A percentile compares a stretch with the other conserved stretches of the same genome.
phyloP scores from a whole-genome alignment of 202 grass and related monocot species.

The Carex sylvatica region DNA sequence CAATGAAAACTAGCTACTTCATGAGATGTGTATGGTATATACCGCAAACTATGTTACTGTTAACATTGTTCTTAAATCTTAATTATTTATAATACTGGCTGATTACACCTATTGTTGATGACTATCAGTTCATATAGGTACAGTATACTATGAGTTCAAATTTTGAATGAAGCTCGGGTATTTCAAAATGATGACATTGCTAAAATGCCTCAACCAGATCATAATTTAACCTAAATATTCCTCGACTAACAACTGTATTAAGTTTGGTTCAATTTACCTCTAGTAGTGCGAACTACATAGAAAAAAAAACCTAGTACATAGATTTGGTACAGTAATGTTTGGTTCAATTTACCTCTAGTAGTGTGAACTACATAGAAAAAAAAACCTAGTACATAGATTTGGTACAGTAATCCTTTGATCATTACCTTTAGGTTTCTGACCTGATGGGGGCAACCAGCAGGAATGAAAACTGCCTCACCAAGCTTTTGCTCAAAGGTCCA shows the following conservation, averaged over 20 bases:
- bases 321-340: neutral
- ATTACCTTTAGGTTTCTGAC: constrained; percentile 86
- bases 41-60: neutral
- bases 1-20: neutral
- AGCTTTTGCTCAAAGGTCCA: constrained; percentile 95
- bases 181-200: neutral
- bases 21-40: neutral
- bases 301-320: neutral
- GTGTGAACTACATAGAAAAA: too few relatives aligned
- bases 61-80: neutral
- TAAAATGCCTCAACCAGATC: neutral
- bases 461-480: constrained; percentile 81
- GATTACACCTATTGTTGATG: neutral
- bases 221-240: neutral
- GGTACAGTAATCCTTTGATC: neutral
- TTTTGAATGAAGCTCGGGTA: neutral
- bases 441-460: constrained; percentile 90
- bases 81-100: neutral
- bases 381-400: neutral
- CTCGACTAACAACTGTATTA: neutral
- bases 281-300: neutral
- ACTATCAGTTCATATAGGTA: neutral
- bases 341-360: too few relatives aligned
- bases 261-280: neutral
- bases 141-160: neutral